Evolutionary conservation across 169 alveolate genomes (phyloP).

Genomic region (Cryptosporidium ryanae): DNA sequence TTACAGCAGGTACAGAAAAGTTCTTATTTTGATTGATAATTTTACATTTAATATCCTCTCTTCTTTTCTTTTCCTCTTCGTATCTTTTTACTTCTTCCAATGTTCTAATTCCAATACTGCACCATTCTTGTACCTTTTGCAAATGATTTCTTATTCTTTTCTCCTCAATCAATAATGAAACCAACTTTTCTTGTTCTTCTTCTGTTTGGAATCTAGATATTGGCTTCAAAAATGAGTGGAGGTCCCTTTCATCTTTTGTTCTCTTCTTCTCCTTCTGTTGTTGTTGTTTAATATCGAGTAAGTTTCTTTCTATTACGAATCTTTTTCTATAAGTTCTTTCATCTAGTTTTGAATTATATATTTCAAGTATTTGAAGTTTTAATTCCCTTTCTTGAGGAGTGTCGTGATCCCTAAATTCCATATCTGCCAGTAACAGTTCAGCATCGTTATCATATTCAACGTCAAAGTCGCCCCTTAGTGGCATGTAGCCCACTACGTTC

Average conservation of each 20-base stretch:
- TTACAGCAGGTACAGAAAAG: not conserved
- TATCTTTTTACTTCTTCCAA: slow-evolving; percentile 84
- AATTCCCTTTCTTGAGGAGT: slow-evolving; percentile 87
- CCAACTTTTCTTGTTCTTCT: slow-evolving; percentile 89
- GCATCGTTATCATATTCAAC: slow-evolving; percentile 98
- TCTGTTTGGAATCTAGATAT: slow-evolving; percentile 88
- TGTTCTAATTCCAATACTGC: slow-evolving; percentile 88
- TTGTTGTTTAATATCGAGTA: slow-evolving; percentile 87
- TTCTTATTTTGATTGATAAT: slow-evolving; percentile 30
- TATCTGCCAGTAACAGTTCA: slow-evolving; percentile 94
- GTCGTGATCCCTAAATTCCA: slow-evolving; percentile 93
- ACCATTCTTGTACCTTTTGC: slow-evolving; percentile 89
- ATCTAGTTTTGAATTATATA: slow-evolving; percentile 91
- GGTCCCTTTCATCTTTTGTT: slow-evolving; percentile 91
- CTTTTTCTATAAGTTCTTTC: slow-evolving; percentile 89
- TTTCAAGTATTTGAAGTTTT: slow-evolving; percentile 85
- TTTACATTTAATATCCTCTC: slow-evolving; percentile 55
- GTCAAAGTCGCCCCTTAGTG: slow-evolving; percentile 98
- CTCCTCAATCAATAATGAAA: slow-evolving; percentile 87
- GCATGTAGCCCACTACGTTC: slow-evolving; percentile 78
- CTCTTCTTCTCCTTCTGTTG: slow-evolving; percentile 90
- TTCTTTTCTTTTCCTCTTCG: slow-evolving; percentile 70
- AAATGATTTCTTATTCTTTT: slow-evolving; percentile 86
- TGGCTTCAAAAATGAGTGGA: slow-evolving; percentile 88
- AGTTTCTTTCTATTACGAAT: slow-evolving; percentile 70